Evolutionary conservation across 2,329 filamentous ascomycete species (phyloP).

Genomic region (Ceratocystis huliohia): DNA sequence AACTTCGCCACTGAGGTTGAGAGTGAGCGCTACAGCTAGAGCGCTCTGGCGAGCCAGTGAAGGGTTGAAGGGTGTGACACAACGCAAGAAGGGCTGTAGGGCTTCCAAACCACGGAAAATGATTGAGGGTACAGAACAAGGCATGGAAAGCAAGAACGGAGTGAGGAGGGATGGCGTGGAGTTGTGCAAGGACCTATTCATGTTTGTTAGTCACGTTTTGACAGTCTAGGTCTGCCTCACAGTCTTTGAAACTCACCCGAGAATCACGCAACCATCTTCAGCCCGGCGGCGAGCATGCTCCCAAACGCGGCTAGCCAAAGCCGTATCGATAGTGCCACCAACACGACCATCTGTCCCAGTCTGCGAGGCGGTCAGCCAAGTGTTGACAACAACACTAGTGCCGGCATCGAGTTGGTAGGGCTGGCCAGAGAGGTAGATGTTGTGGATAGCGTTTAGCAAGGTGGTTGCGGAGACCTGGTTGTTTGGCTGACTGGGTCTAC

Average conservation of each 20-base stretch:
- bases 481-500: slow-evolving; percentile 39
- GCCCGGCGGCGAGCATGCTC: slow-evolving; percentile 90
- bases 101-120: slow-evolving; percentile 70
- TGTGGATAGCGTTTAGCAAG: slow-evolving; percentile 81
- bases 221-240: background rate
- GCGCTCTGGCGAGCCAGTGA: slow-evolving; percentile 68
- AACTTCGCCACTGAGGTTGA: slow-evolving; percentile 69
- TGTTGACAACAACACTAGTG: slow-evolving; percentile 87
- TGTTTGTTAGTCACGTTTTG: too few relatives aligned
- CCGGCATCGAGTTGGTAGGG: slow-evolving; percentile 82
- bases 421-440: slow-evolving; percentile 67
- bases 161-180: slow-evolving; percentile 74
- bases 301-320: slow-evolving; percentile 74
- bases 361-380: slow-evolving; percentile 74
- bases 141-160: slow-evolving; percentile 70
- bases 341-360: slow-evolving; percentile 53
- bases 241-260: slow-evolving; percentile 51
- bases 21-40: slow-evolving; percentile 66
- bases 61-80: slow-evolving; percentile 82
- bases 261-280: slow-evolving; percentile 84
- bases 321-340: slow-evolving; percentile 68
- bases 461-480: slow-evolving; percentile 83
- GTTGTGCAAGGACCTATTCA: slow-evolving; percentile 64
- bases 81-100: slow-evolving; percentile 73
- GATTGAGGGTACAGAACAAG: slow-evolving; percentile 61